Evolutionary conservation across 371 early-diverging fungal genomes (phyloP), one percentile per base, ranked within the genome.

Genomic region (Apophysomyces variabilis): DNA sequence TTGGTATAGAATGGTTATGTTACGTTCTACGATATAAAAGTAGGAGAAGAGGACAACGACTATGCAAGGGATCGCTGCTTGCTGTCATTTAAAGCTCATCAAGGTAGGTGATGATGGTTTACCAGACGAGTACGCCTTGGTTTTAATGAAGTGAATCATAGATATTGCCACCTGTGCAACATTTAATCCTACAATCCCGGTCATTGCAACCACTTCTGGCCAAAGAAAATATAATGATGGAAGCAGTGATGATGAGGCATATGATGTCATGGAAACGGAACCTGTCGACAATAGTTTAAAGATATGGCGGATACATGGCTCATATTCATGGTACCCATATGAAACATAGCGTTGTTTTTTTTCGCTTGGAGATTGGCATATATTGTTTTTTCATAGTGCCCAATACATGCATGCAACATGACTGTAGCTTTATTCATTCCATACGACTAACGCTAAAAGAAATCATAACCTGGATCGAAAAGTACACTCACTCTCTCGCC

Each of bases 401-500:
- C 50, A 50, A 50, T 50, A 50, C 12, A 32, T 50, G 11, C 11
- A 50, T 21, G 16, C 54, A 50, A 21, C 21, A 50, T 11, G 0
- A 21, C 21, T 41, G 41, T 41, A 41, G 32, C 32, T 26, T 26
- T 26, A 26, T 26, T 26, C 5, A 41, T 1, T 41, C 8, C 41
- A 5, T 41, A 18, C 21, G 21, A 11, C 21, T 18, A 5, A 16
- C 21, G 21, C 13, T 66, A 70, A 43, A 68, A 67, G 18, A 78
- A 57, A 61, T 78, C 79, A 61, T 76, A 71, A 13, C 64, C 38
- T 9, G 76, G 75, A 59, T 89, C 86, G 77, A 96, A 96, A 58
- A 96, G 82, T 78, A 89, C 91, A 64, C 90, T 89, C 44, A 98
- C 90, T 62, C 90, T 89, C 79, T 99, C 99, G 61, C 99, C 99